Base-by-base conservation (phyloP, 2,329 filamentous ascomycete genomes). In the Aspergillus terreus region DNA sequence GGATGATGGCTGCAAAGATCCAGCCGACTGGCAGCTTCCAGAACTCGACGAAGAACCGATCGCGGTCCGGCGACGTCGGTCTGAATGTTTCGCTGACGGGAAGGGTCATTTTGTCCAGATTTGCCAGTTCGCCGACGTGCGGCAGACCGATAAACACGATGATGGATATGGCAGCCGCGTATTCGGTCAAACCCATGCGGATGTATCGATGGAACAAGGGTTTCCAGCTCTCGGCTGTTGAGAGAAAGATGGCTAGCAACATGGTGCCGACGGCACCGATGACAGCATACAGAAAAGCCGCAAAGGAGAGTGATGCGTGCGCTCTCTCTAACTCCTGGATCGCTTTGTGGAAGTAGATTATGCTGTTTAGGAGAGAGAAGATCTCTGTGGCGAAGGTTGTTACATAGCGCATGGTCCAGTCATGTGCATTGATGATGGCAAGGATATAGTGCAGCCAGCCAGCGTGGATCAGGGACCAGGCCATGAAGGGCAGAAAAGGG, bases 381-480 rank as follows among this genome's bases (percentile, higher is more conserved):
- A 86, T 84, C 63, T 86, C 84, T 41, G 81, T 83, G 53, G 78
- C 83, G 65, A 86, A 86, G 17, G 79, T 82, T 2, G 84, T 87
- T 45, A 87, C 84, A 65, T 86, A 86, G 59, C 81, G 76, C 84
- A 86, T 87, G 0, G 83, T 86, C 81, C 82, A 86, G 66, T 86
- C 83, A 61, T 86, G 83, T 4, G 83, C 83, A 65, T 86, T 86
- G 67, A 86, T 80, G 46, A 85, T 78, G 49, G 83, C 83, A 11
- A 87, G 73, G 3, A 86, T 67, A 58, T 79, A 80, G 61, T 85
- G 82, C 76, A 86, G 80, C 84, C 84, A 87, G 6, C 76, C 80
- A 6, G 83, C 75, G 63, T 87, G 83, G 47, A 86, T 83, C 33
- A 85, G 75, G 2, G 81, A 78, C 83, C 83, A 87, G 2, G 84